Conservation (phyloP, 441 rosid species). For the Codiaeum variegatum region DNA sequence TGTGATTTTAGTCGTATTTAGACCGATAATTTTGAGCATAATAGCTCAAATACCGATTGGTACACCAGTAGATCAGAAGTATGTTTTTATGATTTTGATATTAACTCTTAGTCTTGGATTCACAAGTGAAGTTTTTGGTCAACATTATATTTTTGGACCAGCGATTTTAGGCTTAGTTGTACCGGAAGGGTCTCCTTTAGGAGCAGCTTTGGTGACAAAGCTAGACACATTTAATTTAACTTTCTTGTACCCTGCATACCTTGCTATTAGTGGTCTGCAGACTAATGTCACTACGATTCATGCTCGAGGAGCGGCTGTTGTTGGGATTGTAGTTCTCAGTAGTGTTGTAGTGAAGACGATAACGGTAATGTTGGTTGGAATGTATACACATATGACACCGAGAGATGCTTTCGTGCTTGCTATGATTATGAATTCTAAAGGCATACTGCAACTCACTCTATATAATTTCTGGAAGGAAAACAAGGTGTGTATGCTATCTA, state of each 20-base stretch:
- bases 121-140: conserved; percentile 33
- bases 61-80: conserved; percentile 22
- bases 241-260: conserved; percentile 34
- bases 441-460: conserved; percentile 27
- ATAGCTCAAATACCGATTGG: conserved; percentile 12
- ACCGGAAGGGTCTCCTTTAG: conserved; percentile 42
- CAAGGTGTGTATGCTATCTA: conserved; percentile 15
- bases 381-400: conserved; percentile 7
- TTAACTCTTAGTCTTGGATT: conserved; percentile 20
- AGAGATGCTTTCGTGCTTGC: conserved; percentile 35
- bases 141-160: conserved; percentile 35
- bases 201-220: conserved; percentile 27
- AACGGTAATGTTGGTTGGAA: conserved; percentile 23
- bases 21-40: conserved; percentile 23
- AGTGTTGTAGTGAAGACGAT: conserved; percentile 18
- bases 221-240: conserved; percentile 24
- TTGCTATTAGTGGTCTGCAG: conserved; percentile 30
- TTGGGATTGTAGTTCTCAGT: conserved; percentile 13
- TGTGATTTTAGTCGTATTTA: conserved; percentile 7
- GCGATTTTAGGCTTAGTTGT: conserved; percentile 31
- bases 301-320: not conserved
- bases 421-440: conserved; percentile 36
- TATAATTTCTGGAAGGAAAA: conserved; percentile 25
- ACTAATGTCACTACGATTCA: conserved; percentile 20
- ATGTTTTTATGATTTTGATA: conserved; percentile 17